Evolutionary conservation across 352 stramenopile species (phyloP).

Genomic region (Pythium brassicae): DNA sequence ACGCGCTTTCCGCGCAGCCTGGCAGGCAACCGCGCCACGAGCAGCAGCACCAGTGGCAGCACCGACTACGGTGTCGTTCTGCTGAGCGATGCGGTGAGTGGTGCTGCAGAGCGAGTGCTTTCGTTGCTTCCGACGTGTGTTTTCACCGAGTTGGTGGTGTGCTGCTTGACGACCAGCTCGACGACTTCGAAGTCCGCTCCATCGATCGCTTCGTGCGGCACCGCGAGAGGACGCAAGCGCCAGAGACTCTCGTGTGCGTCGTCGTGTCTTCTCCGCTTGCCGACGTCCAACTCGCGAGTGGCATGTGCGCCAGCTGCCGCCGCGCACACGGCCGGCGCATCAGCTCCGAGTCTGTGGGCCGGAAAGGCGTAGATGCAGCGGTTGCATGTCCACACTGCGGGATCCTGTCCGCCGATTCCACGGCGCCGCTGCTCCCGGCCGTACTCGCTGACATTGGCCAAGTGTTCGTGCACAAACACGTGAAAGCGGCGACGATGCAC

Average conservation of each 20-base stretch:
- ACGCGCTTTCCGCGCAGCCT: conserved; percentile 22
- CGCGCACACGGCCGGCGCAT: conserved; percentile 45
- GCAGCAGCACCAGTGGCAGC: background rate
- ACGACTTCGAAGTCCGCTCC: conserved; percentile 38
- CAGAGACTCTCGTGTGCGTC: conserved; percentile 38
- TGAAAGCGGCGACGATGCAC: conserved; percentile 21
- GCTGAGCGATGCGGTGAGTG: conserved; percentile 47
- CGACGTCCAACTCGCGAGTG: conserved; percentile 40
- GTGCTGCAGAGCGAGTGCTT: background rate
- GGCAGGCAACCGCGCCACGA: no score
- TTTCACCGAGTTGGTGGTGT: background rate
- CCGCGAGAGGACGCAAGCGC: conserved; percentile 26
- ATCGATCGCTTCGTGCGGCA: conserved; percentile 47
- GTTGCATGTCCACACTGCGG: conserved; percentile 63
- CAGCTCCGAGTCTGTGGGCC: conserved; percentile 21
- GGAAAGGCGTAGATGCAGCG: conserved; percentile 8
- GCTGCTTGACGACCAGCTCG: conserved; percentile 22
- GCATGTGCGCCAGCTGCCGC: conserved; percentile 47
- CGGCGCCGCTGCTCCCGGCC: conserved; percentile 2
- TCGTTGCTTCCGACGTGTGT: background rate
- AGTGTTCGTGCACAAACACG: conserved; percentile 23
- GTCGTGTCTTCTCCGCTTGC: conserved; percentile 31
- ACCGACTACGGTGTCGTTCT: conserved; percentile 48
- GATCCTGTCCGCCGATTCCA: conserved; percentile 18
- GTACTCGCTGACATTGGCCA: conserved; percentile 4